A percentile compares a stretch with the other conserved stretches of the same genome.
phyloP scores from a whole-genome alignment of 2,329 filamentous ascomycete species.

The Ramichloridium luteum region DNA sequence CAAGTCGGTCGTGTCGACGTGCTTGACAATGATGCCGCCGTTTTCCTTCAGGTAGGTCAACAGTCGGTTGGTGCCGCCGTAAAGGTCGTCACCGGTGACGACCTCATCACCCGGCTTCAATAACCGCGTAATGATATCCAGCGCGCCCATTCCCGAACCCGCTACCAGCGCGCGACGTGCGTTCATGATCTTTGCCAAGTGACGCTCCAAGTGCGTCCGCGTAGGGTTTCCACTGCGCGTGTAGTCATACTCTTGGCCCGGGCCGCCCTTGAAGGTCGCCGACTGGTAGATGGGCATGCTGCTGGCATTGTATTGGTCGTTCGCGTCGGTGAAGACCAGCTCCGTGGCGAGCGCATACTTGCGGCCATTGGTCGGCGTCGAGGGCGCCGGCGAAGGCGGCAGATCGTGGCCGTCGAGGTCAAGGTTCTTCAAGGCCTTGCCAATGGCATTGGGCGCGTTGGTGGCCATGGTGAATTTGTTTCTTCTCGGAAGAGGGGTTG shows the following conservation, averaged over 20 bases:
- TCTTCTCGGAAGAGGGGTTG: conserved; percentile 5
- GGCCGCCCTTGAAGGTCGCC: conserved; percentile 88
- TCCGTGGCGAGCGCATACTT: conserved; percentile 93
- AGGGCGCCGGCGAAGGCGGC: conserved; percentile 84
- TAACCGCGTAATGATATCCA: conserved; percentile 89
- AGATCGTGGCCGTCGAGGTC: conserved; percentile 76
- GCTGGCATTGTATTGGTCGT: conserved; percentile 92
- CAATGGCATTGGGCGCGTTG: conserved; percentile 23
- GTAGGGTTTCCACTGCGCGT: conserved; percentile 96
- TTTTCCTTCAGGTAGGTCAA: conserved; percentile 84
- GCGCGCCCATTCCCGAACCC: conserved; percentile 90
- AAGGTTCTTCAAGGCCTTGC: conserved; percentile 39
- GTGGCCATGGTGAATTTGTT: conserved; percentile 17
- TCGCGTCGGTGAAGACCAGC: conserved; percentile 88
- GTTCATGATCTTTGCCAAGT: conserved; percentile 98
- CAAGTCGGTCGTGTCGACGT: conserved; percentile 82
- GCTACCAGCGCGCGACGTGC: conserved; percentile 83
- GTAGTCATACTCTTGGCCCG: conserved; percentile 88
- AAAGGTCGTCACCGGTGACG: conserved; percentile 90
- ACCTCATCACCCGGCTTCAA: conserved; percentile 91
- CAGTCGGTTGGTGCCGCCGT: conserved; percentile 87
- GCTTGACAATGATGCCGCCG: conserved; percentile 84
- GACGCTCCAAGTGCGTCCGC: conserved; percentile 85
- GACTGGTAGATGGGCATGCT: conserved; percentile 96
- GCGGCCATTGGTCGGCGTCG: conserved; percentile 71